Evolutionary conservation across 768 basidiomycete genomes (phyloP), one percentile per base, ranked within the genome.

Genomic region (Mycena rebaudengoi): DNA sequence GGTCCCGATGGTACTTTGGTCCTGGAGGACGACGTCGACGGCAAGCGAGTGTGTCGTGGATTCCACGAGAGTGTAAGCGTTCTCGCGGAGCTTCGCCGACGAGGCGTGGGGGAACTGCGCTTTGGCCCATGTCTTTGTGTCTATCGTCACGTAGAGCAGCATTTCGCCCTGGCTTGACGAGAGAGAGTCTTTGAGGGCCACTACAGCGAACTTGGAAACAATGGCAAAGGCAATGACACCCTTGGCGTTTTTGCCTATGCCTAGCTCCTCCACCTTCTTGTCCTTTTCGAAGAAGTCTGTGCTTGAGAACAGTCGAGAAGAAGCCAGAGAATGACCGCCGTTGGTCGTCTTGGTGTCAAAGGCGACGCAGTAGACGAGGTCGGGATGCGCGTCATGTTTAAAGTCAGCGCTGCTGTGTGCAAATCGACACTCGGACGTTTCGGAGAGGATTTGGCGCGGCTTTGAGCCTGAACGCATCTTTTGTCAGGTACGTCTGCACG

Each of bases 41-140:
- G 91, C 94, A 25, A 99, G 85, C 7, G 96, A 98, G 73, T 98
- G 95, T 0, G 90, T 89, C 10, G 95, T 96, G 4, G 91, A 92
- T 76, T 99, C 96, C 62, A 99, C 91, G 69, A 99, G 89, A 11
- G 98, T 99, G 74, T 99, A 98, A 7, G 94, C 93, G 73, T 97
- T 96, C 79, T 96, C 95, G 7, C 89, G 86, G 14, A 98, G 84
- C 33, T 85, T 83, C 2, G 91, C 90, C 3, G 86, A 88, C 0
- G 88, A 90, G 3, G 92, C 90, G 71, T 98, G 98, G 3, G 98
- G 98, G 82, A 99, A 99, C 62, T 89, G 88, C 2, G 94, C 95
- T 69, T 90, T 88, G 2, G 91, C 90, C 96, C 96, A 99, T 2
- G 81, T 85, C 70, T 86, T 83, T 7, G 92, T 89, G 74, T 99